Evolutionary conservation across 2,329 filamentous ascomycete genomes (phyloP).

Genomic region (Fusarium sp.): DNA sequence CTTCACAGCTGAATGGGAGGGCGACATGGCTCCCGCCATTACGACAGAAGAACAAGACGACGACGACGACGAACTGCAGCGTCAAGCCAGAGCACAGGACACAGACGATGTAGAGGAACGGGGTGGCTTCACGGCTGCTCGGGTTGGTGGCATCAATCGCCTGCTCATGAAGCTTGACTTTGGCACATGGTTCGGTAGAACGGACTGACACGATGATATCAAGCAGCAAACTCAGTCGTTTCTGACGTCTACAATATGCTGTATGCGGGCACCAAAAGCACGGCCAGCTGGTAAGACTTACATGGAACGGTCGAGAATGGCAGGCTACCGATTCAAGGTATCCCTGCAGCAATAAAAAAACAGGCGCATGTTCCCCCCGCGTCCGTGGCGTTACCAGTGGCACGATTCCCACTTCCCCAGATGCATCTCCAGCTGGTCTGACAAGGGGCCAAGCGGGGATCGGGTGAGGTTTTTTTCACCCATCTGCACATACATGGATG

Average conservation of each 20-base stretch:
- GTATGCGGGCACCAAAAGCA: not conserved
- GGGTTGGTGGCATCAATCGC: conserved; percentile 84
- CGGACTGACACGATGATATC: conserved; percentile 42
- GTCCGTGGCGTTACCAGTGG: conserved; percentile 49
- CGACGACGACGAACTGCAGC: conserved; percentile 26
- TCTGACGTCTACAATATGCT: conserved; percentile 20
- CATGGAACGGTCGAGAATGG: conserved; percentile 6
- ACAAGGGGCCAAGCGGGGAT: conserved; percentile 24
- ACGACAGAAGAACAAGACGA: conserved; percentile 18
- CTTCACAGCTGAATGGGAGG: conserved; percentile 62
- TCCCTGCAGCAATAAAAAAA: conserved; percentile 26
- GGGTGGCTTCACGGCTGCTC: conserved; percentile 73
- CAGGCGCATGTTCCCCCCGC: conserved; percentile 25
- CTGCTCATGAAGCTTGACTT: conserved; percentile 92
- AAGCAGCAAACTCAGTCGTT: conserved; percentile 20
- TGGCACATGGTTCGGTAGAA: conserved; percentile 67
- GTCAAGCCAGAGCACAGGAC: conserved; percentile 51
- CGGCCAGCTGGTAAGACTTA: conserved; percentile 16
- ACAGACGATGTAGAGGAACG: conserved; percentile 56
- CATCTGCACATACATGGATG: conserved; percentile 1
- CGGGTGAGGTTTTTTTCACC: conserved; percentile 22
- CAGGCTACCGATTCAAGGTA: conserved; percentile 35
- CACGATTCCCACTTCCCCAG: conserved; percentile 45
- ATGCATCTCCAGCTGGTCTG: conserved; percentile 37
- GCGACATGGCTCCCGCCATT: conserved; percentile 43